Base-by-base conservation (phyloP, 1,284 basidiomycete species). In the Cryptococcus wingfieldii region DNA sequence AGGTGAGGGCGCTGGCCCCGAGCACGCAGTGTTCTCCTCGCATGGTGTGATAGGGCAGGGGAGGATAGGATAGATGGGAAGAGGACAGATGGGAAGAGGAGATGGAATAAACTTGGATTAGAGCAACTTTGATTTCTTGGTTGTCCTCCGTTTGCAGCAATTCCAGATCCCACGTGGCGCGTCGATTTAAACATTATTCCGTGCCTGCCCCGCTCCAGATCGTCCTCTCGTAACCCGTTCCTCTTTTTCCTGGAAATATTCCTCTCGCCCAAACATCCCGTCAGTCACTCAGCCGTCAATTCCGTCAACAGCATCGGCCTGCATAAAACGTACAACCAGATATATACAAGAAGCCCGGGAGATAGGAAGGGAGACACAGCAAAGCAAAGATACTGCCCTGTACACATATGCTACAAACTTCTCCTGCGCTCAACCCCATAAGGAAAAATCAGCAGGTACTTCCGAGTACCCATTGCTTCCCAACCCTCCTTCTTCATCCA, bases 11-110 rank as follows among this genome's bases (percentile, higher is more conserved):
- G 18, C 67, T 66, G 23, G 73, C 75, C 56, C 72, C 72, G 9
- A 67, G 67, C 38, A 75, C 65, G 52, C 75, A 77, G 62, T 75
- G 65, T 71, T 74, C 71, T 23, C 71, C 71, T 61, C 69, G 55
- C 72, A 74, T 74, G 6, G 19, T 47, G 19, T 3, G 43, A 38
- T 49, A 27, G 12, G 6, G n/a, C n/a, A n/a, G n/a, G n/a, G 34
- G 47, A 48, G 34, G 47, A 48, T 4, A n/a, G 31, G n/a, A n/a
- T 14, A 28, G 27, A 38, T 34, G 18, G 12, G 31, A 8, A 27
- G 6, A 34, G 34, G 34, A 48, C n/a, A 28, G 27, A 38, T 34
- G 18, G 12, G 31, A 8, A 27, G 6, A 34, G 34, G 34, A 48
- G 27, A 12, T 37, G 34, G 7, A 38, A 12, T 42, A 8, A 13